phyloP scores from a whole-genome alignment of 768 basidiomycete genomes.

The Serendipita sp. region DNA sequence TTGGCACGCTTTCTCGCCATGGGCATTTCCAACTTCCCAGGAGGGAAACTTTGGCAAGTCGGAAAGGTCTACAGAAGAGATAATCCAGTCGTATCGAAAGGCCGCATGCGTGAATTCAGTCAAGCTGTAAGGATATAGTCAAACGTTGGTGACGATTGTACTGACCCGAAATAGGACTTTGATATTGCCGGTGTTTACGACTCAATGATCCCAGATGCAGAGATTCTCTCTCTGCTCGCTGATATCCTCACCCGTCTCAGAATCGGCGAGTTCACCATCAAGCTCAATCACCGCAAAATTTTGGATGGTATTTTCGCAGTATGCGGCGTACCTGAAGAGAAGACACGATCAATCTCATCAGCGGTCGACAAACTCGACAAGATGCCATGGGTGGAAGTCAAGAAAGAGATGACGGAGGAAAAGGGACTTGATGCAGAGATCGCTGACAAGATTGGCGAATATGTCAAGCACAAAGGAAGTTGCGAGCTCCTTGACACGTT shows the following conservation, averaged over 20 bases:
- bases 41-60: slow-evolving; percentile 77
- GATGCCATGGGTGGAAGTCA: slow-evolving; percentile 84
- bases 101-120: slow-evolving; percentile 95
- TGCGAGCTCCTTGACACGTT: slow-evolving; percentile 53
- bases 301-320: slow-evolving; percentile 94
- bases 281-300: slow-evolving; percentile 95
- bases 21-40: slow-evolving; percentile 55
- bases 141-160: neutral
- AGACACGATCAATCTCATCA: slow-evolving; percentile 82
- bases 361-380: slow-evolving; percentile 99
- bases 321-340: slow-evolving; percentile 82
- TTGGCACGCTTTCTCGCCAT: slow-evolving; percentile 82
- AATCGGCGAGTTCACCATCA: slow-evolving; percentile 88
- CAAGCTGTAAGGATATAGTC: slow-evolving; percentile 48
- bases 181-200: slow-evolving; percentile 90
- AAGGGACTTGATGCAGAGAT: slow-evolving; percentile 68
- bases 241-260: slow-evolving; percentile 70
- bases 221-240: slow-evolving; percentile 66
- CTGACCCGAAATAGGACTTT: slow-evolving; percentile 48
- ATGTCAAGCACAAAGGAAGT: slow-evolving; percentile 88
- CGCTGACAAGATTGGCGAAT: slow-evolving; percentile 92
- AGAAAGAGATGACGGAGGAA: slow-evolving; percentile 91
- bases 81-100: slow-evolving; percentile 94
- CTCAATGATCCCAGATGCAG: slow-evolving; percentile 93
- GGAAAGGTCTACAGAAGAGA: slow-evolving; percentile 98